A percentile compares a stretch with the other conserved stretches of the same genome.
phyloP scores from a whole-genome alignment of 176 grass and related monocot genomes.

The Themeda triandra region DNA sequence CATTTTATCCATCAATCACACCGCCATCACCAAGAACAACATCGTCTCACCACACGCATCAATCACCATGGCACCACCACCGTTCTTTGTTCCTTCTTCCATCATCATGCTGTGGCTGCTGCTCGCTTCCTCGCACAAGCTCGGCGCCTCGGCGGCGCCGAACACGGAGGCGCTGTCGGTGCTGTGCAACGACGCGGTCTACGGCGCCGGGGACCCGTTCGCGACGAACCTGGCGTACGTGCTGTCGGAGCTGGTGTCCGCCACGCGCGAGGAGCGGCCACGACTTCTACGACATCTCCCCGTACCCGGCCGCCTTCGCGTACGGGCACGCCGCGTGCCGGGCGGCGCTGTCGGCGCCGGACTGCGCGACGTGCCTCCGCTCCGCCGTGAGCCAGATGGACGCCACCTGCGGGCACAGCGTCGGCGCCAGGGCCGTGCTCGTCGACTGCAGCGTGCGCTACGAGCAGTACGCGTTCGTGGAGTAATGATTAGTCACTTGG shows the following conservation, averaged over 20 bases:
- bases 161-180: conserved; percentile 38
- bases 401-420: conserved; percentile 29
- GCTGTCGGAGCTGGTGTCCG: conserved; percentile 35
- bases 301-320: conserved; percentile 53
- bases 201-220: conserved; percentile 53
- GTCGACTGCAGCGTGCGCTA: conserved; percentile 48
- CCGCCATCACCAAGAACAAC: background rate
- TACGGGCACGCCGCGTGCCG: conserved; percentile 50
- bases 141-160: background rate
- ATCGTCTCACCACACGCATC: background rate
- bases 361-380: conserved; percentile 45
- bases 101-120: background rate
- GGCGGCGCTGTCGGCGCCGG: background rate
- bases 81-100: background rate
- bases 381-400: conserved; percentile 34
- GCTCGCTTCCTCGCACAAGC: background rate
- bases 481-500: background rate
- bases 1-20: too few relatives aligned
- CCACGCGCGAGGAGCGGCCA: background rate
- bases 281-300: conserved; percentile 48
- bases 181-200: conserved; percentile 47
- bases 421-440: conserved; percentile 54
- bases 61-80: conserved; percentile 4
- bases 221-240: conserved; percentile 44
- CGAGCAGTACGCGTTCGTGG: conserved; percentile 56